These are phyloP conservation scores for Malus hybrid DNA, from an alignment of 331 rosid genomes.

Conservation along the genomic window DNA sequence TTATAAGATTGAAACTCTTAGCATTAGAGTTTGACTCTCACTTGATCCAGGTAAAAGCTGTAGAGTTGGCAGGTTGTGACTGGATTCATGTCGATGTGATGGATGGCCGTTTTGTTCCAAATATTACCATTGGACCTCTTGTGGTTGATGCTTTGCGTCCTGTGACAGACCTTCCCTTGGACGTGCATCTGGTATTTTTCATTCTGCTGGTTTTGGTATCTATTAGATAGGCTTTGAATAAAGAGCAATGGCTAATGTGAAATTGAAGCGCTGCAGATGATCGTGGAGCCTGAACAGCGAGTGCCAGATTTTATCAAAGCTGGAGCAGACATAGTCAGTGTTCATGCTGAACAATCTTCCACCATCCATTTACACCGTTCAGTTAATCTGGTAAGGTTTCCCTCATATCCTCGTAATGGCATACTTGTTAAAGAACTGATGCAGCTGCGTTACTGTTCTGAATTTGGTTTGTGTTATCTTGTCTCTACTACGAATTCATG, in stretches of 20 bases:
- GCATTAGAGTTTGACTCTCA: conserved; percentile 24
- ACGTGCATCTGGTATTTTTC: conserved; percentile 83
- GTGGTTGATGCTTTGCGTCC: conserved; percentile 97
- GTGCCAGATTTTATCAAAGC: conserved; percentile 98
- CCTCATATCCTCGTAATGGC: conserved; percentile 4
- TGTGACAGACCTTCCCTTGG: conserved; percentile 98
- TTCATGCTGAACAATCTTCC: conserved; percentile 86
- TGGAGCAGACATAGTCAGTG: conserved; percentile 97
- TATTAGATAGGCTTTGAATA: background rate
- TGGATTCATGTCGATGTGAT: conserved; percentile 99
- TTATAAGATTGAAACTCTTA: conserved; percentile 17
- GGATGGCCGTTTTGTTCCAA: conserved; percentile 99
- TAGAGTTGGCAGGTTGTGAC: conserved; percentile 99
- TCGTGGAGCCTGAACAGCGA: conserved; percentile 93
- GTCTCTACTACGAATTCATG: background rate
- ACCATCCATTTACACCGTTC: conserved; percentile 99
- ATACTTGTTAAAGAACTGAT: background rate
- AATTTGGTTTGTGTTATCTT: conserved; percentile 13
- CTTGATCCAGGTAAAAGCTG: conserved; percentile 78
- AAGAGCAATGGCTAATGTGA: conserved; percentile 19
- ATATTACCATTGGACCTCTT: conserved; percentile 96
- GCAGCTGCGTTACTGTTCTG: background rate
- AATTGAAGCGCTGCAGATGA: conserved; percentile 57
- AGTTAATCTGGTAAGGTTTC: conserved; percentile 55
- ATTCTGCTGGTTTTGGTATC: conserved; percentile 8